Evolutionary conservation across 192 early-diverging fungal genomes (phyloP), one percentile per base, ranked within the genome.

Genomic region (Mortierella claussenii): DNA sequence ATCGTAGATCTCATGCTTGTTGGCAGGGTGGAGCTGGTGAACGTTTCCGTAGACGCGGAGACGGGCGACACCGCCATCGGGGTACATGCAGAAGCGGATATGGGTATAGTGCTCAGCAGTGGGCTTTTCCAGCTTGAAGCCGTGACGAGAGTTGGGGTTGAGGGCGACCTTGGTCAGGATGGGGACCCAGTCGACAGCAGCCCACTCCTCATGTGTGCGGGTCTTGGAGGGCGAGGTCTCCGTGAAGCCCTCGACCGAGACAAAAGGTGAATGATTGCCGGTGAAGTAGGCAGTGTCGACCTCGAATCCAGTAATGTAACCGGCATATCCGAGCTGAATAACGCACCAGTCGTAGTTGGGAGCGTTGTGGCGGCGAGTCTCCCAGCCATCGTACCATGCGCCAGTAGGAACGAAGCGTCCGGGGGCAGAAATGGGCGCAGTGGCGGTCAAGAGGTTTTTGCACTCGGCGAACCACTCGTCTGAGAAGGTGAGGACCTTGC

Each of bases 391-490:
- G 80, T 90, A 89, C 91, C 88, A 92, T 54, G 88, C 87, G 57
- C 91, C 91, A 33, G 84, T 82, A 88, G 83, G 84, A 34, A 85
- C 87, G 69, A 86, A 85, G 23, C 80, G 80, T 24, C 80, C 80
- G 34, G 82, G 81, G 62, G 88, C 82, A 50, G 81, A 83, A 26
- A 95, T 85, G 2, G 97, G 89, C 21, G 88, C 87, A 30, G 79
- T 75, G 45, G 90, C 86, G 61, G 88, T 87, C 34, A 98, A 80
- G 67, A 97, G 82, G 82, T 91, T 94, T 40, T 86, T 83, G 27
- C 92, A 91, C 54, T 90, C 88, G 27, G 90, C 90, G 74, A 98
- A 98, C 85, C 96, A 98, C 75, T 98, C 97, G 69, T 98, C 96
- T 43, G 87, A 93, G 55, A 89, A 88, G 59, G 90, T 89, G 49